Conservation (phyloP, 345 rosid genomes). For the Reutealis trisperma region DNA sequence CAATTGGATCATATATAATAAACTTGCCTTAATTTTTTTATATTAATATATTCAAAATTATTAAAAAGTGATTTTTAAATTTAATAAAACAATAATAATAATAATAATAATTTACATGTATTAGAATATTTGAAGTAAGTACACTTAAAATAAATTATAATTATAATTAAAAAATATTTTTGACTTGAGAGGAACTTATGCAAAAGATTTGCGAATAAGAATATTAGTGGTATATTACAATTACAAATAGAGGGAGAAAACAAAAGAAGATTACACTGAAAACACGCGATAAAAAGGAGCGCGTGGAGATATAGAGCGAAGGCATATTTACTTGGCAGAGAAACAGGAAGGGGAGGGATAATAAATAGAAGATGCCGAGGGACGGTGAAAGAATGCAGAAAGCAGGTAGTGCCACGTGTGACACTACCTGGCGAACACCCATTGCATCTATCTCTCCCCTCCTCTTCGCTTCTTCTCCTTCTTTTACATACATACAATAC, state of each 20-base stretch:
- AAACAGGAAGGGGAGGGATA: background rate
- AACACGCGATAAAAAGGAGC: background rate
- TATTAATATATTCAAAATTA: no score
- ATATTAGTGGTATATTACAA: no score
- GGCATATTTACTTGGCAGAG: conserved; percentile 9
- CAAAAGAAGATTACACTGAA: no score
- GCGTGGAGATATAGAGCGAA: background rate
- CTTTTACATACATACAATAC: background rate
- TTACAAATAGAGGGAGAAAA: no score
- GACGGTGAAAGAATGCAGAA: conserved; percentile 13
- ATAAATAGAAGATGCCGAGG: conserved; percentile 26
- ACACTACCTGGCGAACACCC: conserved; percentile 57
- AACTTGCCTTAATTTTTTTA: no score
- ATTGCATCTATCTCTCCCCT: conserved; percentile 46
- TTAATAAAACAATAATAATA: no score
- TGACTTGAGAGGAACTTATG: no score
- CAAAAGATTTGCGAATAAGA: no score
- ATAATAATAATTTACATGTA: no score
- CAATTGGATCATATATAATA: no score
- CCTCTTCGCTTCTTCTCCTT: conserved; percentile 11
- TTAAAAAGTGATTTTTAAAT: no score
- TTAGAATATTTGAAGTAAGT: no score
- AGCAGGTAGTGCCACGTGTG: conserved; percentile 66
- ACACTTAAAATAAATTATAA: background rate
- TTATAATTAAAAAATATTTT: background rate